Conservation (phyloP, 257 asterid genomes). For the Penstemon eatonii region DNA sequence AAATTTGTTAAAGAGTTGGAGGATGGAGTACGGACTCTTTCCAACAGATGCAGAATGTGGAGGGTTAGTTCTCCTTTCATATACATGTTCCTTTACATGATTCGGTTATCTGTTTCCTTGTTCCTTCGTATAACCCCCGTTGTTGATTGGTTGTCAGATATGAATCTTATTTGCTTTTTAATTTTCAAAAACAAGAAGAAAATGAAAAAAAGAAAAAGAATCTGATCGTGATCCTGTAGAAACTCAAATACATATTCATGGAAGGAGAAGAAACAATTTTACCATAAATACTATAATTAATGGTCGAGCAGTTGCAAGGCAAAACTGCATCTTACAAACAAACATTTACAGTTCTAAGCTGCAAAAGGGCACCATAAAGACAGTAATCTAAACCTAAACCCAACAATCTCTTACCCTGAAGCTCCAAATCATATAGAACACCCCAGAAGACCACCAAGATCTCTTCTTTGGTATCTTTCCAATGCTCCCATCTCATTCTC, state of each 20-base stretch:
- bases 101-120: conserved; percentile 10
- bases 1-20: conserved; percentile 61
- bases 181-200: conserved; percentile 8
- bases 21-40: conserved; percentile 61
- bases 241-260: neutral
- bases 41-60: conserved; percentile 66
- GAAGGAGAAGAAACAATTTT: neutral
- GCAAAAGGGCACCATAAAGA: too few relatives aligned
- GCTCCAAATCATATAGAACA: neutral
- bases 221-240: neutral
- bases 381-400: neutral
- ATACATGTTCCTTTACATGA: conserved; percentile 14
- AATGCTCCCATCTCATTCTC: too few relatives aligned
- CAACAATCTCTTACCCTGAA: neutral
- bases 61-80: conserved; percentile 54
- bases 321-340: neutral
- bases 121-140: neutral
- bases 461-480: neutral
- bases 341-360: neutral
- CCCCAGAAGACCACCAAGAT: conserved; percentile 3
- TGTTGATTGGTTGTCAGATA: conserved; percentile 6
- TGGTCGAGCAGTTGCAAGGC: conserved; percentile 20
- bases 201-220: neutral
- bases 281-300: neutral
- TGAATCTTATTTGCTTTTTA: conserved; percentile 8